These are phyloP conservation scores for Populus davidiana DNA, from an alignment of 345 rosid genomes.

Conservation along the genomic window DNA sequence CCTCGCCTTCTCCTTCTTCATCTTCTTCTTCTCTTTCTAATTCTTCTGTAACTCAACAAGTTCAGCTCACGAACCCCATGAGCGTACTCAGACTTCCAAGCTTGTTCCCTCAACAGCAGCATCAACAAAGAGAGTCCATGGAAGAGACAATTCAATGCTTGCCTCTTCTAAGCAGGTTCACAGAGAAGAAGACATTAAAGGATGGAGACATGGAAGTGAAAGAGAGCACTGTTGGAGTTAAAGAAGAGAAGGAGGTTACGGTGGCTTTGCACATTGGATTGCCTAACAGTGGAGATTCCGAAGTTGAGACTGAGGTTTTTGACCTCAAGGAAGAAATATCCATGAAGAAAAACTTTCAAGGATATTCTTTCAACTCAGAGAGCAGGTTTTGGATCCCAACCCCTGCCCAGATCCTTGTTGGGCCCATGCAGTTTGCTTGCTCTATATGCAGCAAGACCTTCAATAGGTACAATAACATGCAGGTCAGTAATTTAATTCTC, in stretches of 20 bases:
- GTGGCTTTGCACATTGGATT: constrained; percentile 70
- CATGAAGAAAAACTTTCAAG: constrained; percentile 30
- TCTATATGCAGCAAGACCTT: constrained; percentile 73
- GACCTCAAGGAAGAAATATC: constrained; percentile 19
- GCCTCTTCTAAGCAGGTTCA: constrained; percentile 53
- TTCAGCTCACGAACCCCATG: constrained; percentile 29
- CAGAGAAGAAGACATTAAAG: constrained; percentile 35
- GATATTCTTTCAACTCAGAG: constrained; percentile 35
- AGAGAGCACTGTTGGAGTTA: constrained; percentile 17
- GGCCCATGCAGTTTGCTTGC: constrained; percentile 81
- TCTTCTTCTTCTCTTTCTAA: constrained; percentile 32
- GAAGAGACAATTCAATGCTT: constrained; percentile 41
- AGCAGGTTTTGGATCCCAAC: constrained; percentile 85
- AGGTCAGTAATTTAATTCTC: constrained; percentile 41
- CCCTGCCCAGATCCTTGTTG: constrained; percentile 73
- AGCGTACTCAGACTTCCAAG: constrained; percentile 20
- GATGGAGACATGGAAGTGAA: constrained; percentile 26
- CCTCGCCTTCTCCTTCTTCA: constrained; percentile 22
- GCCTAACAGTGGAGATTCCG: constrained; percentile 32
- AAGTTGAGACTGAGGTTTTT: constrained; percentile 14
- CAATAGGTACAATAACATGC: constrained; percentile 90
- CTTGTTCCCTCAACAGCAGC: constrained; percentile 13
- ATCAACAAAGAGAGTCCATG: constrained; percentile 10
- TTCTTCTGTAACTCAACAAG: constrained; percentile 27
- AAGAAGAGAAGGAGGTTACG: constrained; percentile 40